Conservation (phyloP, 2,329 filamentous ascomycete species). For the Pyricularia sp. region DNA sequence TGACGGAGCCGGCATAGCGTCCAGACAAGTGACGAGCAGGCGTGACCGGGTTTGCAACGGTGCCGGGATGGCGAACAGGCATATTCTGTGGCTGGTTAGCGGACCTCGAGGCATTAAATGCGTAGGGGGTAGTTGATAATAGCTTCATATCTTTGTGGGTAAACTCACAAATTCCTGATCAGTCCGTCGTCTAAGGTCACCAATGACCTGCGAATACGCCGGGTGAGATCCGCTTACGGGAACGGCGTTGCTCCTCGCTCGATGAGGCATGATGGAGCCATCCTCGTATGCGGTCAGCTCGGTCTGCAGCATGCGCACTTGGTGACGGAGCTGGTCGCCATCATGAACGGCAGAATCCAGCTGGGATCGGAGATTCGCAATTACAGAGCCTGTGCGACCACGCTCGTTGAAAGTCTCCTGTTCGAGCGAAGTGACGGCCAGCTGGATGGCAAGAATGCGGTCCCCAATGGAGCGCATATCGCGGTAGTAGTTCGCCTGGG, state of each 20-base stretch:
- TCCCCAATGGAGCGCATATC: constrained; percentile 10
- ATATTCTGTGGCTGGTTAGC: neutral
- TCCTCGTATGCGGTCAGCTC: neutral
- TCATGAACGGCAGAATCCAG: constrained; percentile 6
- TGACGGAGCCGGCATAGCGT: neutral
- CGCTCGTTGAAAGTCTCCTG: constrained; percentile 7
- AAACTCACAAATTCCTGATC: neutral
- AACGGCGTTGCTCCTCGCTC: neutral
- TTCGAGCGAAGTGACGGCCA: constrained; percentile 8
- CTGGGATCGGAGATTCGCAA: constrained; percentile 8
- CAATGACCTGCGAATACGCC: constrained; percentile 1
- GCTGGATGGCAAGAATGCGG: constrained; percentile 10
- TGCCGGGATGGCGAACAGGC: neutral
- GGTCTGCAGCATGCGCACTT: constrained; percentile 1
- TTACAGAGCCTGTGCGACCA: constrained; percentile 3
- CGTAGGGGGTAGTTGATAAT: neutral
- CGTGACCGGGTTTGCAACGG: neutral
- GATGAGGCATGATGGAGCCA: neutral
- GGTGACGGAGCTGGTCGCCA: constrained; percentile 5
- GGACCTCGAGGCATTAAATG: neutral
- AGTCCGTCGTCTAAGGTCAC: neutral
- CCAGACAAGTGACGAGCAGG: neutral
- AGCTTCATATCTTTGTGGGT: neutral
- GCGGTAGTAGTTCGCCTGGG: constrained; percentile 7
- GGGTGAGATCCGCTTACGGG: neutral